Evolutionary conservation across 495 filamentous ascomycete genomes (phyloP).

Genomic region (Talaromyces liani): DNA sequence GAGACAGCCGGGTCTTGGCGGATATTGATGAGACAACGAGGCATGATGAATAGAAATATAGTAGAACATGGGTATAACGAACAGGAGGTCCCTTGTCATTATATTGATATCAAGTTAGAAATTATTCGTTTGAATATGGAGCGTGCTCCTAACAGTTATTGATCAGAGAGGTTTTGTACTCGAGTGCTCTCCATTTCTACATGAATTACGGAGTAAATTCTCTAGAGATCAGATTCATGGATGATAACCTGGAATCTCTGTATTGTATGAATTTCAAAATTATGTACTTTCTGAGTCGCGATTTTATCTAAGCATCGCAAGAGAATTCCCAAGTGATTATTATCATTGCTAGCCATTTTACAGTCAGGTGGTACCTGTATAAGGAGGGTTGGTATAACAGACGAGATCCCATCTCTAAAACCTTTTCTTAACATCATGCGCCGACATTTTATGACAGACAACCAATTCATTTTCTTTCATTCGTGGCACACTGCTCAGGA

Average conservation of each 20-base stretch:
- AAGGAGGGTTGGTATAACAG: slow-evolving; percentile 1
- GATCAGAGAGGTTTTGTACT: no score
- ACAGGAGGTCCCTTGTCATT: no score
- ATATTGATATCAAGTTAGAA: background rate
- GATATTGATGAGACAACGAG: background rate
- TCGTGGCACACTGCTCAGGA: background rate
- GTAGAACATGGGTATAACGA: no score
- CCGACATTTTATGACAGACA: slow-evolving; percentile 7
- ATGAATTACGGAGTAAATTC: no score
- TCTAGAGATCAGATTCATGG: no score
- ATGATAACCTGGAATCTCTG: no score
- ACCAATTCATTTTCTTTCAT: background rate
- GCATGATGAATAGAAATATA: no score
- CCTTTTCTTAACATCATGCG: slow-evolving; percentile 2
- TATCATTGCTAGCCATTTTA: slow-evolving; percentile 3
- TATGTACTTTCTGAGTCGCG: no score
- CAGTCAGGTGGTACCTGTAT: slow-evolving; percentile 1
- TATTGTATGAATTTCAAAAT: no score
- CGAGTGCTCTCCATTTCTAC: no score
- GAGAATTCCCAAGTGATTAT: background rate
- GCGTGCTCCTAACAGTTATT: no score
- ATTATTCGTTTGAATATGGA: background rate
- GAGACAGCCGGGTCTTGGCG: background rate
- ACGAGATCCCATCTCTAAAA: slow-evolving; percentile 1
- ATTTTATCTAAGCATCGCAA: background rate